Evolutionary conservation across 1,139 yeast species (phyloP), one percentile per base, ranked within the genome.

Genomic region (Suhomyces taliae): DNA sequence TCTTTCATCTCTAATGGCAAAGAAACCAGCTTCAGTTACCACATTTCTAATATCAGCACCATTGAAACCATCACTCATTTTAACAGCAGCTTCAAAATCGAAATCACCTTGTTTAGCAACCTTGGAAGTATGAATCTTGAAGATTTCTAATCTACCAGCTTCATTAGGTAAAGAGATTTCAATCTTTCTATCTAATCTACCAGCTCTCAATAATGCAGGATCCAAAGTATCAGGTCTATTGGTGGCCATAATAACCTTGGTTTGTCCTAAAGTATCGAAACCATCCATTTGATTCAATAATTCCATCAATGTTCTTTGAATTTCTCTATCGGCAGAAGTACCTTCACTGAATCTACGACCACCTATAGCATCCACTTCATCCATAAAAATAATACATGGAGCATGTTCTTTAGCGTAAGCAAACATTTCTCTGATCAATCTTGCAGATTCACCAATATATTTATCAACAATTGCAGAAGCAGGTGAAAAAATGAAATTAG

Each of bases 1-100:
- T 62, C 99, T 84, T 65, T 93, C 99, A 61, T 93, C 98, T 70
- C 99, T 83, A 60, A 95, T 95, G 50, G 99, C 99, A 62, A 91
- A 90, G 72, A 95, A 93, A 3, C 99, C 99, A 27, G 97, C 98
- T 72, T 95, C 99, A n/a, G 99, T 95, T 36, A 91, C 82, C 52
- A 95, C 97, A 66, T 95, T 95, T 70, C 99, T 84, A 58, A 95
- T 86, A 78, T 95, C 99, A 7, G 99, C 99, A 70, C 99, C 99
- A 69, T 95, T 95, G 72, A 95, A 93, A 1, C 99, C 99, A 70
- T 95, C 99, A 69, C 95, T 86, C 97, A 93, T 90, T 72, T 93
- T 91, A 36, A 93, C 98, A 36, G 90, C 87, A 19, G 97, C 96
- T 71, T 95, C 99, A 59, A 89, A 90, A 72, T 95, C 99, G 67